Evolutionary conservation across 768 basidiomycete genomes (phyloP), one percentile per base, ranked within the genome.

Genomic region (Naematelia encephala): DNA sequence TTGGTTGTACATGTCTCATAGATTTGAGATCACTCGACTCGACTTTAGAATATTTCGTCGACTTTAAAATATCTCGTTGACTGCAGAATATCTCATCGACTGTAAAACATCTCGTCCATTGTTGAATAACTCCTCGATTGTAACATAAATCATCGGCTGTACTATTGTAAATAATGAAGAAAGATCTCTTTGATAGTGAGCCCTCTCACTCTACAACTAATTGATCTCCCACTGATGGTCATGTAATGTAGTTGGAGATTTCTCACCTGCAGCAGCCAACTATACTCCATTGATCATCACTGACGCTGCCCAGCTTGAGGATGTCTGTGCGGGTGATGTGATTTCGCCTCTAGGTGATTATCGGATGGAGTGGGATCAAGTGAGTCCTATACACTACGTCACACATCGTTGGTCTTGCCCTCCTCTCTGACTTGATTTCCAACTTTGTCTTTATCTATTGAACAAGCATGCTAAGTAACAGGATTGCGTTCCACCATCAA

Each of bases 301-400:
- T 39, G 34, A 39, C 16, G 34, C 34, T 8, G 34, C 34, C 8
- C 34, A 68, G 47, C 47, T 68, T 1, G 67, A 68, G 34, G 25
- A 23, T 25, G 34, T 62, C 11, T 13, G 43, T 26, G 27, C 43
- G 45, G 67, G 60, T 1, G 57, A 59, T 2, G 22, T 62, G 23
- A 65, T 68, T 11, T 26, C 67, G 4, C 60, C 63, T 3, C 26
- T 68, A n/a, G 50, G 52, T 22, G 67, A 68, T 39, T 68, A 68
- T 42, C 19, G 19, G 12, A 56, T 68, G 54, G 57, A 53, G 43
- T 68, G 67, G 67, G 63, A 68, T 45, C 57, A 68, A 26, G 67
- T 68, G 43, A 29, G 59, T 59, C 23, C 12, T 14, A 39, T 39
- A 16, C 34, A 39, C 34, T 39, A 22, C 28, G 22, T 11, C 48